Percentiles rank a stretch among this genome's conserved stretches.
phyloP scores from a whole-genome alignment of 495 filamentous ascomycete species.

The Penicillium antarcticum region DNA sequence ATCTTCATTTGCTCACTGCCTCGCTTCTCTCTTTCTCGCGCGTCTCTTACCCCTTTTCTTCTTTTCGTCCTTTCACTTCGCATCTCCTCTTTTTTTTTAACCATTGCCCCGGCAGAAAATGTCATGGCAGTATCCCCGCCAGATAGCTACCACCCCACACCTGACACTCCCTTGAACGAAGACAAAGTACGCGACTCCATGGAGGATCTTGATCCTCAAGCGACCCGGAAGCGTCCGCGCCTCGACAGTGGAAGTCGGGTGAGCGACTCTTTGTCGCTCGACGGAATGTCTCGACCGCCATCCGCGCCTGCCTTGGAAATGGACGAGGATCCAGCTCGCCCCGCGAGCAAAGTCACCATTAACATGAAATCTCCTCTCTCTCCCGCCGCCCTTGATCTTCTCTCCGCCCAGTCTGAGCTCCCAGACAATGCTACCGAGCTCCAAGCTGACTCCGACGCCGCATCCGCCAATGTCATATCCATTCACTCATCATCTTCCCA shows the following conservation, averaged over 20 bases:
- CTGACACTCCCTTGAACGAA: conserved; percentile 33
- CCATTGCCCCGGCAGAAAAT: conserved; percentile 31
- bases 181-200: conserved; percentile 45
- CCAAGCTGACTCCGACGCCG: conserved; percentile 15
- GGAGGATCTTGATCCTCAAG: conserved; percentile 53
- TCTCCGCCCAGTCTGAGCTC: conserved; percentile 12
- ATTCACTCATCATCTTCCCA: conserved; percentile 47
- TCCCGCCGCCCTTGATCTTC: conserved; percentile 14
- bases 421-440: conserved; percentile 8
- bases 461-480: conserved; percentile 37
- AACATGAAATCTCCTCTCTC: conserved; percentile 45
- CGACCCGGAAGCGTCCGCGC: conserved; percentile 60
- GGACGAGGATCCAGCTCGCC: conserved; percentile 33
- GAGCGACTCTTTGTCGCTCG: conserved; percentile 43
- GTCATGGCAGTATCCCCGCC: conserved; percentile 50
- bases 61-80: conserved; percentile 1
- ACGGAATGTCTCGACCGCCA: conserved; percentile 26
- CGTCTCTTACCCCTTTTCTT: not conserved
- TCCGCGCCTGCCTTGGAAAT: conserved; percentile 32
- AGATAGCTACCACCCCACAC: conserved; percentile 47
- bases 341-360: conserved; percentile 55
- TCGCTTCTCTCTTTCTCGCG: not conserved
- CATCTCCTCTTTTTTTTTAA: not conserved
- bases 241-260: conserved; percentile 54
- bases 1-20: not conserved